A percentile compares a stretch with the other conserved stretches of the same genome.
Conservation (phyloP, 2,329 filamentous ascomycete species). For the Diaporthe sp. region DNA sequence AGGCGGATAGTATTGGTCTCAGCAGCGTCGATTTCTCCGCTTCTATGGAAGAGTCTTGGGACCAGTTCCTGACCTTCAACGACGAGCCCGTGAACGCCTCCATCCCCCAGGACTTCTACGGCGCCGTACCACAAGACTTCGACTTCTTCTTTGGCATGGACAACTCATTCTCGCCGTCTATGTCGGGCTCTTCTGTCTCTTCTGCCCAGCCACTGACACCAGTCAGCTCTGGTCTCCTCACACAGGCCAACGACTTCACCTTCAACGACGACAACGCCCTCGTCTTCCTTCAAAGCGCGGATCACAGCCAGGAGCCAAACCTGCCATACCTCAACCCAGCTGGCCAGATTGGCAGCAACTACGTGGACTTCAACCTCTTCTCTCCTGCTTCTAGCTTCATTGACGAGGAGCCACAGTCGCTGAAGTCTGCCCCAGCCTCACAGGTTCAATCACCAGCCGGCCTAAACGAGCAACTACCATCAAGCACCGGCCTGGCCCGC, state of each 20-base stretch:
- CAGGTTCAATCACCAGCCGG: slow-evolving; percentile 7
- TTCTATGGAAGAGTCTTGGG: slow-evolving; percentile 37
- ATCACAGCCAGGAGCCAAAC: slow-evolving; percentile 42
- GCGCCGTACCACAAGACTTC: slow-evolving; percentile 39
- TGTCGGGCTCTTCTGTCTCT: slow-evolving; percentile 37
- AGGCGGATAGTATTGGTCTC: slow-evolving; percentile 39
- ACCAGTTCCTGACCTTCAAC: slow-evolving; percentile 40
- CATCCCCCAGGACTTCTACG: slow-evolving; percentile 36
- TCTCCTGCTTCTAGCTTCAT: slow-evolving; percentile 64
- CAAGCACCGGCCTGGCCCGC: slow-evolving; percentile 20
- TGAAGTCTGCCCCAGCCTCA: slow-evolving; percentile 41
- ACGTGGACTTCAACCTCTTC: slow-evolving; percentile 70
- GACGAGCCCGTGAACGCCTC: slow-evolving; percentile 28
- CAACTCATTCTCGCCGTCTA: slow-evolving; percentile 33
- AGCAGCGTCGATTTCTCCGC: slow-evolving; percentile 12
- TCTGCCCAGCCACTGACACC: slow-evolving; percentile 39
- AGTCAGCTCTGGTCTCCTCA: slow-evolving; percentile 31
- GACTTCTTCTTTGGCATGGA: slow-evolving; percentile 39
- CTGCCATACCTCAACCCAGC: slow-evolving; percentile 60
- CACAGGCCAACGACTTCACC: slow-evolving; percentile 38
- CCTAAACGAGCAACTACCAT: slow-evolving; percentile 1
- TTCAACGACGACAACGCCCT: slow-evolving; percentile 43
- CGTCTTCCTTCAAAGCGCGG: slow-evolving; percentile 22
- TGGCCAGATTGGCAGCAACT: slow-evolving; percentile 56
- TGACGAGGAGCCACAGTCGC: slow-evolving; percentile 60